phyloP scores from a whole-genome alignment of 2,329 filamentous ascomycete genomes.

The Colletotrichum limetticola region DNA sequence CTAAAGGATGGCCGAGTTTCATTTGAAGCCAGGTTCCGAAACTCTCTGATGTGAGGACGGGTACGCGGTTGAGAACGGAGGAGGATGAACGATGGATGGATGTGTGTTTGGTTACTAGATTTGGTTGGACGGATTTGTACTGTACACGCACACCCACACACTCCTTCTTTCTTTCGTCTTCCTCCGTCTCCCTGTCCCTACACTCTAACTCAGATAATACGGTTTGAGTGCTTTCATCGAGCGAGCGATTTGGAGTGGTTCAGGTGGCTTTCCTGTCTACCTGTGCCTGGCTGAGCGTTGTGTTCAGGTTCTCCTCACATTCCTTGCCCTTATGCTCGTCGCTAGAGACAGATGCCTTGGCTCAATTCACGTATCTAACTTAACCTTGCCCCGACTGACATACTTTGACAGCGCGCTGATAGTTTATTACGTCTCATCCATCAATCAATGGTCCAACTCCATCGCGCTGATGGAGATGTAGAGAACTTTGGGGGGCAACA shows the following conservation, averaged over 20 bases:
- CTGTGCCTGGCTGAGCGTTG: background rate
- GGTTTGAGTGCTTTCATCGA: background rate
- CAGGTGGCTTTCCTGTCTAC: background rate
- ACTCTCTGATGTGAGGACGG: constrained; percentile 11
- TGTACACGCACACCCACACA: background rate
- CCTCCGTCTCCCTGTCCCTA: background rate
- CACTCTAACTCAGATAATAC: background rate
- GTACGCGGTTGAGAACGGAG: constrained; percentile 12
- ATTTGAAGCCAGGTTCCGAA: constrained; percentile 31
- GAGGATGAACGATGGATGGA: background rate
- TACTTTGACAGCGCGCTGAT: background rate
- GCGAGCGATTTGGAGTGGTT: background rate
- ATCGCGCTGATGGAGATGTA: background rate
- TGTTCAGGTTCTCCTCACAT: background rate
- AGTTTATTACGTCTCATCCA: background rate
- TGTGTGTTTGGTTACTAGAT: constrained; percentile 9
- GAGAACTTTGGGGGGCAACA: background rate
- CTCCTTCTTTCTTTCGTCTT: background rate
- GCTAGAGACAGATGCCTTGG: background rate
- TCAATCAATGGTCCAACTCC: background rate
- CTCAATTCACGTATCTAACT: background rate
- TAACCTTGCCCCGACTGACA: background rate
- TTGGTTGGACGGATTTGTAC: constrained; percentile 22
- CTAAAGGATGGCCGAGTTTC: constrained; percentile 22
- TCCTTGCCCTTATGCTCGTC: background rate